phyloP scores from a whole-genome alignment of 1,284 basidiomycete species.

The Earliella scabrosa region DNA sequence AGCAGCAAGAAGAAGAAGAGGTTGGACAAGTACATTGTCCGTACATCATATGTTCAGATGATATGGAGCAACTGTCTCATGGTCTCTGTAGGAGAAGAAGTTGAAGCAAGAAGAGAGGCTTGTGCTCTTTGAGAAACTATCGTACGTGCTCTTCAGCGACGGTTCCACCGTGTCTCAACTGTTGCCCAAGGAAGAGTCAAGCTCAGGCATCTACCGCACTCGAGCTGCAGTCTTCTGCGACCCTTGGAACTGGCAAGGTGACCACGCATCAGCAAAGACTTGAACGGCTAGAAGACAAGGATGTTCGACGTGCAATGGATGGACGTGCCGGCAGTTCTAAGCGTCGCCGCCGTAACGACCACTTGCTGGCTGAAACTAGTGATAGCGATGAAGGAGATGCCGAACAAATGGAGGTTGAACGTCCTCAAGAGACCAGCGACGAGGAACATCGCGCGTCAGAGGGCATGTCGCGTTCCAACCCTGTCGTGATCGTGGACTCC shows the following conservation, averaged over 20 bases:
- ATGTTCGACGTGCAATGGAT: conserved; percentile 56
- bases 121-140: conserved; percentile 74
- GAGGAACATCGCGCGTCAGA: conserved; percentile 18
- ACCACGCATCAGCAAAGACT: conserved; percentile 62
- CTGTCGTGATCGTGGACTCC: conserved; percentile 34
- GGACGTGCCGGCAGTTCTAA: conserved; percentile 43
- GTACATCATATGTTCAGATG: conserved; percentile 21
- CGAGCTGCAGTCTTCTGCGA: conserved; percentile 75
- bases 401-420: conserved; percentile 15
- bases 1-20: conserved; percentile 81
- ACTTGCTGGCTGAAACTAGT: conserved; percentile 37
- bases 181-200: conserved; percentile 68
- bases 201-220: conserved; percentile 61
- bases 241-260: conserved; percentile 72
- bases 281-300: conserved; percentile 63
- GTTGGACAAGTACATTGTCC: conserved; percentile 84
- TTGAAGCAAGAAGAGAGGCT: conserved; percentile 83
- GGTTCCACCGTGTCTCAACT: conserved; percentile 7
- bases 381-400: conserved; percentile 37
- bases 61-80: background rate
- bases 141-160: conserved; percentile 51
- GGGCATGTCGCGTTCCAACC: conserved; percentile 28
- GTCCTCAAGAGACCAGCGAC: background rate
- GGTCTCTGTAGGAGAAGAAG: conserved; percentile 72
- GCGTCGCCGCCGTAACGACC: conserved; percentile 41